A percentile compares a stretch with the other conserved stretches of the same genome.
phyloP scores from a whole-genome alignment of 139 green algal genomes.

The Nannochloris sp. region DNA sequence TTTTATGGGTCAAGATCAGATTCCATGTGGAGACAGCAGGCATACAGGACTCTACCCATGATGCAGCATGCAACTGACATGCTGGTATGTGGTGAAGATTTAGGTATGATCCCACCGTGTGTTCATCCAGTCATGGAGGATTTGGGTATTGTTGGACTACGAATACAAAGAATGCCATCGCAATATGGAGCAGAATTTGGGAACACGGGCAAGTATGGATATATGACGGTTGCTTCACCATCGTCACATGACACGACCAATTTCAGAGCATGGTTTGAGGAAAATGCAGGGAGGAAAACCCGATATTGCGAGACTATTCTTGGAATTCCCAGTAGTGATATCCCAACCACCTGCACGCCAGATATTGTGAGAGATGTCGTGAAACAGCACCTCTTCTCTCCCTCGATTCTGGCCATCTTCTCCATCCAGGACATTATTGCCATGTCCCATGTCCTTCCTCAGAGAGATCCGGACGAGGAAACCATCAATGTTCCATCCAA shows the following conservation, averaged over 20 bases:
- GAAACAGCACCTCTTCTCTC: constrained; percentile 75
- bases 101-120: constrained; percentile 85
- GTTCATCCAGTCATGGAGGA: constrained; percentile 83
- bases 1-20: constrained; percentile 62
- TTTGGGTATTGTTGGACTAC: constrained; percentile 78
- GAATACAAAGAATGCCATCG: constrained; percentile 83
- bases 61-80: constrained; percentile 74
- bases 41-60: constrained; percentile 71
- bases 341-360: constrained; percentile 49
- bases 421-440: constrained; percentile 74
- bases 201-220: constrained; percentile 55
- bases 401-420: constrained; percentile 75
- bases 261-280: constrained; percentile 75
- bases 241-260: constrained; percentile 92
- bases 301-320: constrained; percentile 58
- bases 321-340: constrained; percentile 10
- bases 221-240: constrained; percentile 72
- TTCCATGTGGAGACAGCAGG: constrained; percentile 65
- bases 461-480: constrained; percentile 66
- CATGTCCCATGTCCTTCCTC: constrained; percentile 11
- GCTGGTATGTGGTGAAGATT: constrained; percentile 93
- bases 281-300: constrained; percentile 56
- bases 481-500: constrained; percentile 96
- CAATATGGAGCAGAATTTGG: constrained; percentile 53
- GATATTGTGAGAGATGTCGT: constrained; percentile 69